These are phyloP conservation scores for Trichoderma oligosporum DNA, from an alignment of 2,329 filamentous ascomycete species.

Conservation along the genomic window DNA sequence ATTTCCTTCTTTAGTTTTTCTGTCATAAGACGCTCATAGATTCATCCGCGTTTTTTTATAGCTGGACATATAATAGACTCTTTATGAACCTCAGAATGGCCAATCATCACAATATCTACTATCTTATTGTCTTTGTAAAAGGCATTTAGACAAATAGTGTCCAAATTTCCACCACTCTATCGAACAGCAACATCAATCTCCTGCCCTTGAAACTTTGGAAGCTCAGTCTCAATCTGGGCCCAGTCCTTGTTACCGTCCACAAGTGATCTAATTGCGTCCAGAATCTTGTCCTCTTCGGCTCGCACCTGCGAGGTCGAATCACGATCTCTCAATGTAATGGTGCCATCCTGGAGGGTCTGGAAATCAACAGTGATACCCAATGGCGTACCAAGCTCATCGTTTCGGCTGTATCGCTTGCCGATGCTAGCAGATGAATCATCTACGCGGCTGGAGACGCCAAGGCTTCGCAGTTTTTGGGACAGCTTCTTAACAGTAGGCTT, in stretches of 20 bases:
- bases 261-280: constrained; percentile 64
- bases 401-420: constrained; percentile 89
- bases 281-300: constrained; percentile 73
- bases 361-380: constrained; percentile 95
- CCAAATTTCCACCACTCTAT: constrained; percentile 23
- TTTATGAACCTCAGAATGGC: background rate
- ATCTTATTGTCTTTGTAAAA: background rate
- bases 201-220: constrained; percentile 83
- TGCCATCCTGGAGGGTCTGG: constrained; percentile 84
- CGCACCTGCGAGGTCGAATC: constrained; percentile 91
- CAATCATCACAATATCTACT: background rate
- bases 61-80: too few relatives aligned
- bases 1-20: too few relatives aligned
- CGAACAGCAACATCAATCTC: constrained; percentile 48
- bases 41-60: too few relatives aligned
- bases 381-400: constrained; percentile 92
- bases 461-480: constrained; percentile 68
- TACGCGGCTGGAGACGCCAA: constrained; percentile 77
- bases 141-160: constrained; percentile 15
- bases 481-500: constrained; percentile 70
- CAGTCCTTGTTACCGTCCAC: constrained; percentile 51
- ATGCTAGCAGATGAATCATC: constrained; percentile 91
- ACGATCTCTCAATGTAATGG: constrained; percentile 82
- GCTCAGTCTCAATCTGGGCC: constrained; percentile 67
- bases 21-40: too few relatives aligned